phyloP scores from a whole-genome alignment of 257 asterid species.

The Osmanthus fragrans region DNA sequence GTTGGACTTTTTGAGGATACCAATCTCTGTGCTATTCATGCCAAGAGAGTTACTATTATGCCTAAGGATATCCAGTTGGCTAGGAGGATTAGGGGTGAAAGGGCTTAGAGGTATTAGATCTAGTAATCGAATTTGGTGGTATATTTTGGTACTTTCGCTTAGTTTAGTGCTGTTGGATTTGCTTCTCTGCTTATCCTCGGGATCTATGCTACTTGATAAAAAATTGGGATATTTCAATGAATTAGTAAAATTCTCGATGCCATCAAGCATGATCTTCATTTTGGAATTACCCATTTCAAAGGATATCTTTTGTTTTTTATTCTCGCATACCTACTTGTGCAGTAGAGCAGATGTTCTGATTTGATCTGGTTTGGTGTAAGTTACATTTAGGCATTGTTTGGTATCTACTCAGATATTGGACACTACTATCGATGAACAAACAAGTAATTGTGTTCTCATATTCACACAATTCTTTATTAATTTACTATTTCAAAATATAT shows the following conservation, averaged over 20 bases:
- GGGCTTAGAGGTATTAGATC: neutral
- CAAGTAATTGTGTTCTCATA: too few species aligned
- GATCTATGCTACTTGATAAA: neutral
- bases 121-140: neutral
- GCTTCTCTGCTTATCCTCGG: neutral
- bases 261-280: too few species aligned
- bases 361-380: too few species aligned
- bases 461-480: too few species aligned
- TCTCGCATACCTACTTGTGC: too few species aligned
- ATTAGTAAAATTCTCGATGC: neutral
- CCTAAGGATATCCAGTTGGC: slow-evolving; percentile 4
- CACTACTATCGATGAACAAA: too few species aligned
- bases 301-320: too few species aligned
- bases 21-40: neutral
- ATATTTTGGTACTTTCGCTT: neutral
- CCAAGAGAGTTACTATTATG: slow-evolving; percentile 1
- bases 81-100: slow-evolving; percentile 3
- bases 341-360: too few species aligned
- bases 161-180: neutral
- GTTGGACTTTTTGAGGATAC: slow-evolving; percentile 5
- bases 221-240: neutral
- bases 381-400: too few species aligned
- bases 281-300: too few species aligned
- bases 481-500: too few species aligned
- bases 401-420: too few species aligned